These are phyloP conservation scores for Botrytis tulipae DNA, from an alignment of 2,329 filamentous ascomycete species.

Conservation along the genomic window DNA sequence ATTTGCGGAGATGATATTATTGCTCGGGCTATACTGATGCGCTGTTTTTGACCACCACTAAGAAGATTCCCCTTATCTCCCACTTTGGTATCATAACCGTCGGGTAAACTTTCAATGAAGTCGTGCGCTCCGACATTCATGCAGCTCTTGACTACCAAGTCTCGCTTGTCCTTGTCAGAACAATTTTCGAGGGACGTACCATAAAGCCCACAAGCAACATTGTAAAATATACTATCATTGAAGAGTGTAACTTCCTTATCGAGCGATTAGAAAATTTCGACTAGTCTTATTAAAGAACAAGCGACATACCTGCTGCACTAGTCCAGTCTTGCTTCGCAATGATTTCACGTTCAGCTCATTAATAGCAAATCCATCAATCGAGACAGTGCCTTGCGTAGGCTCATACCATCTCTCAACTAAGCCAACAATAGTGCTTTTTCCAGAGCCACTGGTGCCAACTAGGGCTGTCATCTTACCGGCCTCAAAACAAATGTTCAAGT, in stretches of 20 bases:
- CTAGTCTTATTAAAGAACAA: constrained; percentile 40
- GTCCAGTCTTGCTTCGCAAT: constrained; percentile 28
- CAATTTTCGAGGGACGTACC: constrained; percentile 11
- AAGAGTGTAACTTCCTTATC: constrained; percentile 58
- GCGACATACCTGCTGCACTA: constrained; percentile 47
- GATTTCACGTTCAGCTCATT: constrained; percentile 33
- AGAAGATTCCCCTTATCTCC: constrained; percentile 86
- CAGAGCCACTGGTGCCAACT: constrained; percentile 45
- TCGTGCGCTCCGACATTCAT: constrained; percentile 89
- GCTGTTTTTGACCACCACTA: constrained; percentile 91
- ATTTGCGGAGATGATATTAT: constrained; percentile 87
- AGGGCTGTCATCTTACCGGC: constrained; percentile 43
- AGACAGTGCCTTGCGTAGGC: constrained; percentile 37
- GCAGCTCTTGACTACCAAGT: constrained; percentile 74
- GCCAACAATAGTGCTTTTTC: constrained; percentile 42
- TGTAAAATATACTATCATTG: constrained; percentile 45
- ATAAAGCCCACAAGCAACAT: constrained; percentile 17
- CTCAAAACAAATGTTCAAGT: constrained; percentile 42
- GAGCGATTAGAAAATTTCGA: constrained; percentile 68
- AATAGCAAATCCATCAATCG: constrained; percentile 36
- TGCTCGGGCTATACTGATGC: constrained; percentile 85
- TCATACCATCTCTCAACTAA: constrained; percentile 45
- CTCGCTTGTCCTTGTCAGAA: constrained; percentile 29
- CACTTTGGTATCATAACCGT: constrained; percentile 86
- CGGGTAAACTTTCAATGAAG: constrained; percentile 75